A percentile compares a stretch with the other conserved stretches of the same genome.
Conservation (phyloP, 148 eudicot species). For the Drosera capensis region DNA sequence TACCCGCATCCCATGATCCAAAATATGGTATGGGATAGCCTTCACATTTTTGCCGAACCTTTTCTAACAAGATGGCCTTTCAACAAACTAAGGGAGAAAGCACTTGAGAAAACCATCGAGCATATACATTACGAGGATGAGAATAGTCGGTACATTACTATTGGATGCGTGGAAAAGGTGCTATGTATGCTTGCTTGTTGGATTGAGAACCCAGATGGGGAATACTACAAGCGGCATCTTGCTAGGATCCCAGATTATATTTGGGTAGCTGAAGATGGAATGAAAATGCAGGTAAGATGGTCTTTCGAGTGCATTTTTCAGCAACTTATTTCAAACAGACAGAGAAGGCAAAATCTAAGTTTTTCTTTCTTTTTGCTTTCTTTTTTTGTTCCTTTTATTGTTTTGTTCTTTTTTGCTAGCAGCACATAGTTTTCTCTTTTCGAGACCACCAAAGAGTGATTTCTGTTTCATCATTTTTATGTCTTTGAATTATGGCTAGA, state of each 20-base stretch:
- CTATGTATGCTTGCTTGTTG: slow-evolving; percentile 24
- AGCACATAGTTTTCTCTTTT: too few species aligned
- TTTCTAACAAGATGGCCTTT: slow-evolving; percentile 22
- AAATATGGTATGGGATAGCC: slow-evolving; percentile 22
- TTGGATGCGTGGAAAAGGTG: slow-evolving; percentile 22
- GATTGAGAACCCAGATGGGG: slow-evolving; percentile 13
- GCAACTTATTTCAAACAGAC: too few species aligned
- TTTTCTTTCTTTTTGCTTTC: too few species aligned
- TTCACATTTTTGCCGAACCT: slow-evolving; percentile 13
- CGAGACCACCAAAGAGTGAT: too few species aligned
- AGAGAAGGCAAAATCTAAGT: too few species aligned
- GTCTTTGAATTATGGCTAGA: too few species aligned
- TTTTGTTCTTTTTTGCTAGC: too few species aligned
- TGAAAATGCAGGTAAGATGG: slow-evolving; percentile 16
- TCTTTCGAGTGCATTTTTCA: too few species aligned
- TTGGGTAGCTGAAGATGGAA: slow-evolving; percentile 28
- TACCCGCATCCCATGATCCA: slow-evolving; percentile 19
- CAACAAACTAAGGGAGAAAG: slow-evolving; percentile 14
- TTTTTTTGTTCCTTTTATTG: too few species aligned
- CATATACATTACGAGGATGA: slow-evolving; percentile 24
- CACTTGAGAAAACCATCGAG: slow-evolving; percentile 14
- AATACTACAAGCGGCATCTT: slow-evolving; percentile 17
- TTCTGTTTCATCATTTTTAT: too few species aligned
- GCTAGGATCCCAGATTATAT: slow-evolving; percentile 18
- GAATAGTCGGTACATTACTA: slow-evolving; percentile 19